phyloP scores from a whole-genome alignment of 306 rosid species.

The Cercis canadensis region DNA sequence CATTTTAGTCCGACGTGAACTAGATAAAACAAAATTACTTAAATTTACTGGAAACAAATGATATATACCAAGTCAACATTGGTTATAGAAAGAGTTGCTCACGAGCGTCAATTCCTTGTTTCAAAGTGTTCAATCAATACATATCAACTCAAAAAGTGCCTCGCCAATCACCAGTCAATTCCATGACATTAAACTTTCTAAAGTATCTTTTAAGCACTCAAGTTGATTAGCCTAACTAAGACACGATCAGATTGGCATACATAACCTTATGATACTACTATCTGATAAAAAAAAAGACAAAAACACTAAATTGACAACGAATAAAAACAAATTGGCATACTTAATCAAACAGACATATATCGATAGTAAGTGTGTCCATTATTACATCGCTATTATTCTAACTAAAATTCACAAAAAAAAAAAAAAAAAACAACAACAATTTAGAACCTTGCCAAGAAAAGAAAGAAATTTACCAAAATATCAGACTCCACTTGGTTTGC shows the following conservation, averaged over 20 bases:
- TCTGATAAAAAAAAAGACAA: background rate
- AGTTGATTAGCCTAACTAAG: conserved; percentile 3
- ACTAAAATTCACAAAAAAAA: background rate
- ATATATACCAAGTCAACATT: background rate
- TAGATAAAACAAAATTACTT: background rate
- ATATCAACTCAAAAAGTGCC: background rate
- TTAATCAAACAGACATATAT: background rate
- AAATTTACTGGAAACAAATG: background rate
- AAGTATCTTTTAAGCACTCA: background rate
- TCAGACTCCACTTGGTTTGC: background rate
- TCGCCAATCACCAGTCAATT: background rate
- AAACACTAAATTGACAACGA: background rate
- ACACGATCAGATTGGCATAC: background rate
- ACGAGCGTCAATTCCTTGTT: conserved; percentile 12
- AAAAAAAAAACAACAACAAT: background rate
- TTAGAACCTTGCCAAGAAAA: too few species aligned
- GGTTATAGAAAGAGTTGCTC: background rate
- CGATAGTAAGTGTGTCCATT: background rate
- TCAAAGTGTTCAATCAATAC: conserved; percentile 11
- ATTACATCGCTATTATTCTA: background rate
- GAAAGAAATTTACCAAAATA: too few species aligned
- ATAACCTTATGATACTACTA: background rate
- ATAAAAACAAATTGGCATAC: background rate
- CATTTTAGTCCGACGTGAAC: background rate
- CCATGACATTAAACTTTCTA: background rate